Evolutionary conservation across 1,284 basidiomycete species (phyloP), one percentile per base, ranked within the genome.

Genomic region (Pholiota adiposa): DNA sequence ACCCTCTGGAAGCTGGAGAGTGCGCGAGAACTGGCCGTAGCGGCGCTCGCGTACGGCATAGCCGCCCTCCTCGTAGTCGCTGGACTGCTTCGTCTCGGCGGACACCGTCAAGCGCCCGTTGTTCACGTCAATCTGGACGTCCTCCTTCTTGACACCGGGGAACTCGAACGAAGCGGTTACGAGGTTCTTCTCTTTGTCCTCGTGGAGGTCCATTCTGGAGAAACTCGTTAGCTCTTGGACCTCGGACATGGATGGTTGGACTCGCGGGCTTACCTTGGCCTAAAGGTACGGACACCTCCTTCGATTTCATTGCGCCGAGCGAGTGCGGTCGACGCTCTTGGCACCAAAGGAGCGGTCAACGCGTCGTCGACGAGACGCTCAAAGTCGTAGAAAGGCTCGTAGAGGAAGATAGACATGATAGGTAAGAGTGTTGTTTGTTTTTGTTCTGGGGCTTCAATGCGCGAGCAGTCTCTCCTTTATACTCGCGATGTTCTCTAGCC

Each of bases 121-220:
- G 25, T 75, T 71, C 4, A 79, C 58, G 29, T 76, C 71, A 58
- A 82, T 73, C 16, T 70, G 56, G 18, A 81, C 67, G 52, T 75
- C 68, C 36, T 80, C 74, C 38, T 78, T 76, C 31, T 69, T 70
- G 41, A 79, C 43, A 3, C 80, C 80, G 0, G 81, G 79, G 9
- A 83, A 68, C 65, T 82, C 79, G 64, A 82, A 75, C 0, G 73
- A 67, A n/a, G 76, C 77, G 4, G 72, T 77, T 38, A 80, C 70
- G 16, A 63, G 64, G 59, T 79, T 77, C 29, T 65, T 53, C 11
- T 76, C 70, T 4, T 65, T 55, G 57, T 75, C 67, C 56, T 78
- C 76, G 54, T 69, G 61, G 12, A 72, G 60, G 36, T 72, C 73
- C 65, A 70, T 72, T 70, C 67, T 75, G 60, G 4, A 44, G 66